A percentile compares a stretch with the other conserved stretches of the same genome.
phyloP scores from a whole-genome alignment of 169 alveolate species.

The Gregarina niphandrodes region DNA sequence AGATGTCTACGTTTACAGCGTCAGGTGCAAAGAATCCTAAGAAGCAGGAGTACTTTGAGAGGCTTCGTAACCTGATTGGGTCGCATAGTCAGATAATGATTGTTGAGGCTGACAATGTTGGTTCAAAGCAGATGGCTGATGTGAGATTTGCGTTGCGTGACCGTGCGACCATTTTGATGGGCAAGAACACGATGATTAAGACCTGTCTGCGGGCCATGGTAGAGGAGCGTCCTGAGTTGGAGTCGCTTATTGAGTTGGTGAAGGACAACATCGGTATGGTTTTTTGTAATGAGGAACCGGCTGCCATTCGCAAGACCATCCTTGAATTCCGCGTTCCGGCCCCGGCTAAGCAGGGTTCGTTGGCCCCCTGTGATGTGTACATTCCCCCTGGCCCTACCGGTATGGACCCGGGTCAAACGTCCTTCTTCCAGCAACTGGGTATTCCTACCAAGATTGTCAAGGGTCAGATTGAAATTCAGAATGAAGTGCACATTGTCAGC shows the following conservation, averaged over 20 bases:
- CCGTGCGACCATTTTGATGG: slow-evolving; percentile 71
- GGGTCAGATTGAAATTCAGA: slow-evolving; percentile 88
- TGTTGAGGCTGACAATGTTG: slow-evolving; percentile 79
- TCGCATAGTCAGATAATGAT: slow-evolving; percentile 55
- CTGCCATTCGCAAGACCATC: slow-evolving; percentile 43
- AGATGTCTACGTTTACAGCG: too few relatives aligned
- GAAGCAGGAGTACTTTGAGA: too few relatives aligned
- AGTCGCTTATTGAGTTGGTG: slow-evolving; percentile 48
- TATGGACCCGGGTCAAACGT: slow-evolving; percentile 94
- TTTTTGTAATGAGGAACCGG: slow-evolving; percentile 74
- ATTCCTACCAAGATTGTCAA: slow-evolving; percentile 91
- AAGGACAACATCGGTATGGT: slow-evolving; percentile 82
- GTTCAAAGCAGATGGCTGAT: slow-evolving; percentile 73
- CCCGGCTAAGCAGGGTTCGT: slow-evolving; percentile 89
- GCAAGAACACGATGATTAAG: slow-evolving; percentile 82
- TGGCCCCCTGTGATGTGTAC: slow-evolving; percentile 83
- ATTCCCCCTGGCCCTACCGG: slow-evolving; percentile 98
- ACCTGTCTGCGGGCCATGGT: slow-evolving; percentile 59
- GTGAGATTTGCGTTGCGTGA: slow-evolving; percentile 73
- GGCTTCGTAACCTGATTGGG: too few relatives aligned
- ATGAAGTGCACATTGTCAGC: slow-evolving; percentile 69
- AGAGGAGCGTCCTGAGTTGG: slow-evolving; percentile 45
- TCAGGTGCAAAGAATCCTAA: too few relatives aligned
- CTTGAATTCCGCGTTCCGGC: slow-evolving; percentile 76
- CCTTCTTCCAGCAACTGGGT: slow-evolving; percentile 94